phyloP scores from a whole-genome alignment of 2,329 filamentous ascomycete genomes.

The Beauveria scarabaeidicola region DNA sequence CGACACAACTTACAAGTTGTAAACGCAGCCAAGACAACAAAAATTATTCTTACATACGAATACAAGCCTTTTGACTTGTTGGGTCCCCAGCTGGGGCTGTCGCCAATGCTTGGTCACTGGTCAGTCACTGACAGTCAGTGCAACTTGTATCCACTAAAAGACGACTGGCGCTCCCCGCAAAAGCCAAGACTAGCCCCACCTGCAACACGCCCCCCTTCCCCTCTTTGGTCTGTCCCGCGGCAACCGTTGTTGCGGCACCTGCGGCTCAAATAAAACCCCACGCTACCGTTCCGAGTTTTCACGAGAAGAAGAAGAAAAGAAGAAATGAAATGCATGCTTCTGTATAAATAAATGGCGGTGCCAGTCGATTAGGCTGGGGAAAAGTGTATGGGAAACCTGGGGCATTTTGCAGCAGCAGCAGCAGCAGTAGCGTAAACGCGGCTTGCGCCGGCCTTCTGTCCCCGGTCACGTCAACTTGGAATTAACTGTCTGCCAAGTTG shows the following conservation, averaged over 20 bases:
- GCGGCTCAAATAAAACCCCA: neutral
- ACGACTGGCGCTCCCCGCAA: conserved; percentile 4
- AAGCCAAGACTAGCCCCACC: neutral
- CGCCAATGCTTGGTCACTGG: neutral
- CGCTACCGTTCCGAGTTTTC: conserved; percentile 9
- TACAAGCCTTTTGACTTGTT: no score
- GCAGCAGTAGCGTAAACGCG: neutral
- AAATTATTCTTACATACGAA: no score
- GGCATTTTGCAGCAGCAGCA: neutral
- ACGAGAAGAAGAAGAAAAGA: neutral
- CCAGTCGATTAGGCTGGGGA: neutral
- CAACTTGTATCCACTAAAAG: neutral
- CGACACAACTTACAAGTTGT: neutral
- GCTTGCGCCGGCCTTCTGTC: conserved; percentile 4
- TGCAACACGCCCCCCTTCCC: neutral
- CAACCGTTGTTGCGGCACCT: neutral
- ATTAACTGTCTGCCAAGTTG: no score
- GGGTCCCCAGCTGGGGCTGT: neutral
- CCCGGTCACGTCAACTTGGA: no score
- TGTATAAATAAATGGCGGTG: neutral
- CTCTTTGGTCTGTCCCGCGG: neutral
- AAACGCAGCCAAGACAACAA: neutral
- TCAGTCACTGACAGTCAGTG: no score
- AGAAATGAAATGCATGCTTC: neutral
- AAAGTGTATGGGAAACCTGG: neutral